Evolutionary conservation across 202 grass and related monocot species (phyloP).

Genomic region (Tripidium arundinaceum): DNA sequence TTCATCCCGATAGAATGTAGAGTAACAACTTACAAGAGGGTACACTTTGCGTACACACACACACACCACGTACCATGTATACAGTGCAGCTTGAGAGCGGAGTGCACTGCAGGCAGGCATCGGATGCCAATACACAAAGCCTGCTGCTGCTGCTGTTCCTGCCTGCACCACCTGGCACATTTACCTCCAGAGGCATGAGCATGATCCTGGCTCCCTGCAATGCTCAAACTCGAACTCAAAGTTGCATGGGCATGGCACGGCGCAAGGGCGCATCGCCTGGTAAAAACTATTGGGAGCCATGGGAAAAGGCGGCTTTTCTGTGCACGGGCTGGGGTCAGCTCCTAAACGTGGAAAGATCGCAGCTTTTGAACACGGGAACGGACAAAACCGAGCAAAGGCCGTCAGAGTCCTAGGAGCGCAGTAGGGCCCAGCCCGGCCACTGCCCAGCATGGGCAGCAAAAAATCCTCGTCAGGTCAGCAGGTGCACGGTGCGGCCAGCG

Average conservation of each 20-base stretch:
- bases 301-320: background rate
- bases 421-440: no score
- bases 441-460: background rate
- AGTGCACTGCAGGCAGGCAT: background rate
- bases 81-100: no score
- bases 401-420: background rate
- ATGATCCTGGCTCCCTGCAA: background rate
- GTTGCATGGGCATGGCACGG: background rate
- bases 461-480: background rate
- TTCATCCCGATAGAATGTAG: no score
- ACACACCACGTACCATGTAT: background rate
- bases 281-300: background rate
- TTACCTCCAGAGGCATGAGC: background rate
- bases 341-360: background rate
- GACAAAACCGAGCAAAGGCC: conserved; percentile 2
- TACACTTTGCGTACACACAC: background rate
- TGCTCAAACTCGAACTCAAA: background rate
- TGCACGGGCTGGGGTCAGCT: background rate
- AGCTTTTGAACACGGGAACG: conserved; percentile 13
- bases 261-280: no score
- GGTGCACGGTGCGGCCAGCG: background rate
- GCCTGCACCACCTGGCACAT: conserved; percentile 16
- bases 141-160: background rate
- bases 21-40: no score
- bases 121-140: background rate